Evolutionary conservation across 306 rosid genomes (phyloP).

Genomic region (Elaeagnus macrophylla): DNA sequence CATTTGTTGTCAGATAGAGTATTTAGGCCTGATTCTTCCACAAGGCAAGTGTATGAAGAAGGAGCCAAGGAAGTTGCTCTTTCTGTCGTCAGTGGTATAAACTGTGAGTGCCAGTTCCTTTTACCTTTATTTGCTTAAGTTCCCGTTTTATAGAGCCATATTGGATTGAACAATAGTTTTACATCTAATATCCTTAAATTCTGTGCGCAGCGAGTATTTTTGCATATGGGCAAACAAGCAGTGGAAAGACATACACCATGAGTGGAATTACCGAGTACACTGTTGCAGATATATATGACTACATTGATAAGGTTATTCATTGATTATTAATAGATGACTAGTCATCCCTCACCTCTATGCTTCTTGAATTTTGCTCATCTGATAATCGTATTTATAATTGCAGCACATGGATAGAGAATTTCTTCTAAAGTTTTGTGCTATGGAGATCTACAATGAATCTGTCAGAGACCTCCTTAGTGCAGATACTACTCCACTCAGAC

Average conservation of each 20-base stretch:
- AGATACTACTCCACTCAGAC: constrained; percentile 77
- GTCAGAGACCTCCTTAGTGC: constrained; percentile 88
- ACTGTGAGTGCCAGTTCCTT: constrained; percentile 48
- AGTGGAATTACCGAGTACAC: constrained; percentile 76
- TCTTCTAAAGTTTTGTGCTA: constrained; percentile 71
- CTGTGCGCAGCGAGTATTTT: constrained; percentile 75
- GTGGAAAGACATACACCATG: constrained; percentile 96
- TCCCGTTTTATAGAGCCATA: no score
- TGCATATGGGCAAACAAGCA: constrained; percentile 99
- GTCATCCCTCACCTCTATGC: constrained; percentile 6
- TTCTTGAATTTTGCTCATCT: constrained; percentile 19
- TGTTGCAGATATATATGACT: constrained; percentile 65
- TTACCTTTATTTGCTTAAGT: constrained; percentile 7
- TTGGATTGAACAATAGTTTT: not conserved
- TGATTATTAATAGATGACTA: not conserved
- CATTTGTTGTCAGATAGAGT: constrained; percentile 54
- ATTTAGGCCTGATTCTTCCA: constrained; percentile 63
- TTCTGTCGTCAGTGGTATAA: constrained; percentile 84
- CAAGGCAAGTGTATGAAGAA: constrained; percentile 82
- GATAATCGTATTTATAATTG: constrained; percentile 14
- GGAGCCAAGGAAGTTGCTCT: constrained; percentile 92
- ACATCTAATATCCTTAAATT: constrained; percentile 11
- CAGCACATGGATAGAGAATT: constrained; percentile 88
- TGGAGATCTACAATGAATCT: constrained; percentile 97
- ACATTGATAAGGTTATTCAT: constrained; percentile 53